These are phyloP conservation scores for Artomyces pyxidatus DNA, from an alignment of 768 basidiomycete genomes.

Conservation along the genomic window DNA sequence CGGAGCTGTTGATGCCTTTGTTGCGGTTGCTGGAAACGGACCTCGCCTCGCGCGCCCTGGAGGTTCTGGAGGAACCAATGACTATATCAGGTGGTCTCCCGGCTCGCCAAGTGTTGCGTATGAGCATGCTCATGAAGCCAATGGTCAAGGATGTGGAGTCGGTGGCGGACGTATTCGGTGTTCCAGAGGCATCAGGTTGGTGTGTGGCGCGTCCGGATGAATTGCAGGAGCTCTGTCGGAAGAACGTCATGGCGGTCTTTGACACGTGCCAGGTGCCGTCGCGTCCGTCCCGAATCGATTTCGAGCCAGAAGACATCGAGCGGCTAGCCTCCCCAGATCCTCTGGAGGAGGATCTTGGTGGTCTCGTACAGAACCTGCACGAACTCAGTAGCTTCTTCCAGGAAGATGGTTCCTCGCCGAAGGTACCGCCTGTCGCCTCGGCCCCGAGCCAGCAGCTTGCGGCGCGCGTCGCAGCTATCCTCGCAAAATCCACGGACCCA, in stretches of 20 bases:
- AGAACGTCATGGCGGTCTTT: slow-evolving; percentile 79
- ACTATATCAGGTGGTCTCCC: slow-evolving; percentile 68
- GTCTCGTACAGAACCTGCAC: slow-evolving; percentile 69
- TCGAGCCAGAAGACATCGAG: slow-evolving; percentile 55
- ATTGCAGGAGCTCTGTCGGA: slow-evolving; percentile 53
- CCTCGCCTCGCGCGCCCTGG: slow-evolving; percentile 75
- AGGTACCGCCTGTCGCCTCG: slow-evolving; percentile 19
- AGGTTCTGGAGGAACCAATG: slow-evolving; percentile 90
- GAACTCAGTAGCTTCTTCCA: slow-evolving; percentile 72
- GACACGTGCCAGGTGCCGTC: slow-evolving; percentile 70
- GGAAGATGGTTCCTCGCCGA: slow-evolving; percentile 23
- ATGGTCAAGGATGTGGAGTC: slow-evolving; percentile 40
- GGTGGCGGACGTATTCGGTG: slow-evolving; percentile 68
- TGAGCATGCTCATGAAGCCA: slow-evolving; percentile 72
- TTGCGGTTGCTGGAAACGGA: slow-evolving; percentile 84
- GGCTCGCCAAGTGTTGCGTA: slow-evolving; percentile 81
- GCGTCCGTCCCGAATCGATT: slow-evolving; percentile 64
- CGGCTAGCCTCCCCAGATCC: slow-evolving; percentile 15
- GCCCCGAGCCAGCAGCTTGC: slow-evolving; percentile 57
- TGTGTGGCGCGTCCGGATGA: slow-evolving; percentile 63
- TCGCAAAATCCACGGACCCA: slow-evolving; percentile 66
- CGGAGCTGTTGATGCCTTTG: slow-evolving; percentile 87
- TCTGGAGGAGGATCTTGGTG: slow-evolving; percentile 60
- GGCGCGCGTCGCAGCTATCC: slow-evolving; percentile 73
- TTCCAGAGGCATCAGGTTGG: slow-evolving; percentile 83